Evolutionary conservation across 495 filamentous ascomycete genomes (phyloP), one percentile per base, ranked within the genome.

Genomic region (Aspergillus egyptiacus): DNA sequence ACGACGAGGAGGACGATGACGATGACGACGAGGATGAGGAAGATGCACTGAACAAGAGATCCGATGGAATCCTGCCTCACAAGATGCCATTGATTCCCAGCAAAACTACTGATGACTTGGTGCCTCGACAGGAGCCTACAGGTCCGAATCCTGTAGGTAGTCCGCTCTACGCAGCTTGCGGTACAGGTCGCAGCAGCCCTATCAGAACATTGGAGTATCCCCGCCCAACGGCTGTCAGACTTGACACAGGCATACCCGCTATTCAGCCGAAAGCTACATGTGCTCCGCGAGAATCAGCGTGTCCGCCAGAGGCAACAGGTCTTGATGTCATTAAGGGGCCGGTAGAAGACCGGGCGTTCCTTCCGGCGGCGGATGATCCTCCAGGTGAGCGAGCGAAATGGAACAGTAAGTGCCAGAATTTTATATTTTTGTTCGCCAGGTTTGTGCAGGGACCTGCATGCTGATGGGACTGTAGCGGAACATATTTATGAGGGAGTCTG

Each of bases 401-500:
- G 47, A 25, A 11, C 5, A 22, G 47, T 50, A 50, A 20, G 47
- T 43, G 10, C 11, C 7, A 8, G 6, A 31, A 15, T 14, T 17
- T 15, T 36, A 18, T 19, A 19, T 36, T 5, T 36, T 7, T 5
- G 15, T 20, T 11, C 5, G 14, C 34, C 14, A 15, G 31, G 5
- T 17, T 36, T 6, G n/a, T 13, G n/a, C 8, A 36, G 5, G 19
- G 34, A 18, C 34, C 5, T 14, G 14, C 3, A 18, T 36, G 46
- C 34, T 49, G 23, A 49, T 23, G 2, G 7, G 2, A 28, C n/a
- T 23, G 6, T 24, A 50, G 47, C 47, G 13, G 47, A 50, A 19
- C 47, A 50, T 34, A 39, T 50, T 15, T 50, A 50, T 19, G 47
- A 50, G 35, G 47, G 25, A 28, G 33, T 33, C 37, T 50, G 47